Base-by-base conservation (phyloP, 208 protist species). In the Trypanosoma vivax region DNA sequence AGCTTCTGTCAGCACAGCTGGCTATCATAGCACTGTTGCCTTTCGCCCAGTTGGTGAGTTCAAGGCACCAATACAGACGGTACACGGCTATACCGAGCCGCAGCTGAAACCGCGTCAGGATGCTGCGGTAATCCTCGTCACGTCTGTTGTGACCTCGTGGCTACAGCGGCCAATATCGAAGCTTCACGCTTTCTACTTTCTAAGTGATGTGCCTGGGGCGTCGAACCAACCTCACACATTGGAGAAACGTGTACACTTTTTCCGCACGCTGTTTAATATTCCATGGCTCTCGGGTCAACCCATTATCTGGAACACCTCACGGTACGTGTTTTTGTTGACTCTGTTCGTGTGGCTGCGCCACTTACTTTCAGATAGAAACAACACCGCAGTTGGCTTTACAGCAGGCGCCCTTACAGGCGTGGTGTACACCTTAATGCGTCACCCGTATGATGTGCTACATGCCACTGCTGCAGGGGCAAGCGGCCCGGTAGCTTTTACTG, bases 181-280 rank as follows among this genome's bases (percentile, higher is more conserved):
- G 34, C 50, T 88, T 6, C 65, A 83, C 9, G 37, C 61, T n/a
- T 83, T 92, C 45, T 92, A 82, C 61, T 92, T 92, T 43, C 50
- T 92, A 11, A 72, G 65, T 35, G 80, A 92, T 41, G 79, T 89
- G 1, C 80, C 84, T 0, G 84, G 84, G 2, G 84, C 88, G 62
- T 76, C 66, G 2, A 79, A 67, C 18, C 84, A 80, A 38, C 75
- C 87, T 27, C 82, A 71, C 34, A 57, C 76, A 27, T 84, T 77
- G 5, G 84, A 92, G 48, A 92, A 88, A 64, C 73, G 80, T 4
- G 79, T 78, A 10, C 70, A 86, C 54, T 81, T 92, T 41, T 84
- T 88, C 38, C 73, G 75, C 18, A 70, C 73, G 21, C 54, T 92
- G 9, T 76, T 92, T 49, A 51, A 59, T 45, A 79, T 78, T 14